Evolutionary conservation across 2,329 filamentous ascomycete genomes (phyloP), one percentile per base, ranked within the genome.

Genomic region (Paracorniculantispora psalliotae): DNA sequence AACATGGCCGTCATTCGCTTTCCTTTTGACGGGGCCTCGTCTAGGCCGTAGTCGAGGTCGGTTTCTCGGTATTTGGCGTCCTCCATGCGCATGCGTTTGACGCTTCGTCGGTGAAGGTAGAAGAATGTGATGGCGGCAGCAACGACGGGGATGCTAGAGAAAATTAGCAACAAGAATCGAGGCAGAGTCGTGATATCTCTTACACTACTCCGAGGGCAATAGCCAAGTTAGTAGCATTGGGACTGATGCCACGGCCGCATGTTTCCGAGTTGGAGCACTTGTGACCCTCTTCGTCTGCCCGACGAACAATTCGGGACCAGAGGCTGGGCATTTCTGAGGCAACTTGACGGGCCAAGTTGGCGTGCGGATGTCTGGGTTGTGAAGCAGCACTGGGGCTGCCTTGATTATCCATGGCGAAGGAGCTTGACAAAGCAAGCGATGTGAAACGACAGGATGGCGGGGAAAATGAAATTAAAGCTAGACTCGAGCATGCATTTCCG

Each of bases 11-110:
- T 73, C 66, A 66, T 71, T 28, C 72, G 71, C 61, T 67, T 69
- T 23, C 56, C 56, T 48, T 69, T 63, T 79, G 64, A 69, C 56
- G 77, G 72, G 9, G 56, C 19, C 59, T 88, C 75, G 39, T 76
- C 91, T 69, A 97, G 75, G 37, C 94, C 94, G 70, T 97, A 99
- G 72, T 99, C 94, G 69, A 97, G 81, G 0, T 91, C 94, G 69
- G 89, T 92, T 73, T 96, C 91, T 65, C 91, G 90, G 72, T 97
- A 92, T 63, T 89, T 85, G 19, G 82, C 81, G 75, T 99, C 94
- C 75, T 99, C 94, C 60, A 80, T 76, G 58, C 80, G 79, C 63
- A 91, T 80, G 67, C 85, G 91, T 70, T 82, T 85, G 41, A 90
- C 75, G 67, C 91, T 89, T 71, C 91, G 83, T 55, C 91, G 85